Conservation (phyloP, 2,329 filamentous ascomycete genomes). For the Leptographium lundbergii region DNA sequence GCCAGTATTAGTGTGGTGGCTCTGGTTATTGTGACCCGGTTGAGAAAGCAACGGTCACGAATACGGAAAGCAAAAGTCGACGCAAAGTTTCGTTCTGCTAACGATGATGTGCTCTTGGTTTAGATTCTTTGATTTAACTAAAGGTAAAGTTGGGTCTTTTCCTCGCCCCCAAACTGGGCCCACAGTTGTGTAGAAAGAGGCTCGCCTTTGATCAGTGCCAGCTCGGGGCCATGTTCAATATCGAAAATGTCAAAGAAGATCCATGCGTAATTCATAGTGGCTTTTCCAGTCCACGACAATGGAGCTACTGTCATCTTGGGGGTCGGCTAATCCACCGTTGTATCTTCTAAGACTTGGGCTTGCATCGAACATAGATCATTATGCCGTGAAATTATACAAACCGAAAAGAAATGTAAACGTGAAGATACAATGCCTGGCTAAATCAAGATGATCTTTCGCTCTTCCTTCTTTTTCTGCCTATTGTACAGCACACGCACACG, state of each 20-base stretch:
- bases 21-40: neutral
- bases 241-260: too few species aligned
- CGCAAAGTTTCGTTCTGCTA: neutral
- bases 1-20: neutral
- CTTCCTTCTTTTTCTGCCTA: neutral
- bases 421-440: neutral
- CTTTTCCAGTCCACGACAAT: too few species aligned
- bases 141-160: too few species aligned
- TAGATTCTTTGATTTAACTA: too few species aligned
- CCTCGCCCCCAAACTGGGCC: too few species aligned
- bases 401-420: neutral
- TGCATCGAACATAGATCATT: neutral
- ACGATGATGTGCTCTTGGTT: neutral
- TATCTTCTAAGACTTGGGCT: neutral
- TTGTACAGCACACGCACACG: neutral
- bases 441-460: neutral
- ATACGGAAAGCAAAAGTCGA: neutral
- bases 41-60: neutral
- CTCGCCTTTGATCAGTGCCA: too few species aligned
- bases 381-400: neutral
- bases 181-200: too few species aligned
- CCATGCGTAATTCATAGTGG: too few species aligned
- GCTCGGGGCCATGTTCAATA: too few species aligned
- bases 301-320: too few species aligned
- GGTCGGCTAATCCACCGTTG: too few species aligned